A percentile compares a stretch with the other conserved stretches of the same genome.
Conservation (phyloP, 345 rosid genomes). For the Camelina neglecta region DNA sequence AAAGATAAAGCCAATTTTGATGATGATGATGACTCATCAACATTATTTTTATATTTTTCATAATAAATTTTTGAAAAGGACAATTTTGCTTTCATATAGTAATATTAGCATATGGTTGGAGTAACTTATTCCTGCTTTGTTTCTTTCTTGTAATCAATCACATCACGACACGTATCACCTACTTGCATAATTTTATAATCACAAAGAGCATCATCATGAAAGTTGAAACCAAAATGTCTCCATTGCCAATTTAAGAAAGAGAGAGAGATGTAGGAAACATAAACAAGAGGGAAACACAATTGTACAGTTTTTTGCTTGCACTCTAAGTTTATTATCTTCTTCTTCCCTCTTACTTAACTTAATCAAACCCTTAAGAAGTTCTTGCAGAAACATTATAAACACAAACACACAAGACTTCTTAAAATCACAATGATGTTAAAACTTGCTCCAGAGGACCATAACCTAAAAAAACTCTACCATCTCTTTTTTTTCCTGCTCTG, state of each 20-base stretch:
- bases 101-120: constrained; percentile 29
- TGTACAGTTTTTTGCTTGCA: constrained; percentile 44
- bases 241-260: constrained; percentile 37
- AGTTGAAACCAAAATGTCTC: constrained; percentile 34
- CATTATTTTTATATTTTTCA: constrained; percentile 7
- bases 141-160: constrained; percentile 17
- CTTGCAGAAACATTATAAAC: constrained; percentile 42
- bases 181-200: constrained; percentile 22
- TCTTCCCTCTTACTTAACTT: constrained; percentile 2
- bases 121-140: background rate
- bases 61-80: constrained; percentile 17
- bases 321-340: constrained; percentile 31
- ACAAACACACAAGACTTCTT: constrained; percentile 44
- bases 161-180: constrained; percentile 25
- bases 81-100: background rate
- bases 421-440: constrained; percentile 35
- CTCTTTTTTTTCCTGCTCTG: constrained; percentile 20
- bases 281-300: constrained; percentile 44
- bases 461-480: constrained; percentile 19
- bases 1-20: constrained; percentile 40
- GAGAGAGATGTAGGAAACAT: constrained; percentile 31
- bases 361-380: constrained; percentile 29
- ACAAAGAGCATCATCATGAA: constrained; percentile 7
- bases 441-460: constrained; percentile 24
- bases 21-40: constrained; percentile 32